Base-by-base conservation (phyloP, 1,284 basidiomycete genomes). In the Paramarasmius palmivorus region DNA sequence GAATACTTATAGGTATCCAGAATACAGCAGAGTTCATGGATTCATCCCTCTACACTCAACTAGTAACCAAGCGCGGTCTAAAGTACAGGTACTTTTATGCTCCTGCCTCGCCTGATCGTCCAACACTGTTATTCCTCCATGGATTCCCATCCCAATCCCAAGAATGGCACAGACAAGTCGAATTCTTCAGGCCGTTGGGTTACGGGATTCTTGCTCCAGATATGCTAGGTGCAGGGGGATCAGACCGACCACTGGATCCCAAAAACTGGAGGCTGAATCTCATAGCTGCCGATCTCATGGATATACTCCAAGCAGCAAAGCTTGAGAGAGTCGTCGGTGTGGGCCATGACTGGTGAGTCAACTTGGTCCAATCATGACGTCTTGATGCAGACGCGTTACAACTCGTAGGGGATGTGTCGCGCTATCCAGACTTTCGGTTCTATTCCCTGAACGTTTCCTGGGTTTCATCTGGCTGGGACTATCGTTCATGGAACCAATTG, bases 81-180 rank as follows among this genome's bases (percentile, higher is more conserved):
- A 60, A 39, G 10, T 64, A 63, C 50, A 40, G 51, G 42, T 63
- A 60, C 49, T 58, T 40, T 52, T 59, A 48, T 26, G 45, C 50
- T 26, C 36, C 58, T 7, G 26, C 55, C 0, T 19, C 54, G 10
- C 17, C 23, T 2, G 45, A 20, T 5, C 58, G 61, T 35, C 63
- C 61, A 0, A 63, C 63, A 7, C 39, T 69, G 1, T 47, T 69
- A 14, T 63, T 68, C 38, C 44, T 68, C 15, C 65, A 67, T 53
- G 68, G 67, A 7, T 68, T 65, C 41, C 67, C 67, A 1, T 63
- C 63, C 9, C 59, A 55, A 10, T 60, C 63, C 2, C 45, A 52
- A 19, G 61, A 64, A 25, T 72, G 70, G 70, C 47, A 56, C 8
- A 37, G 62, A 44, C 47, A 49, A 20, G 20, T 49, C 14, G 29